Base-by-base conservation (phyloP, 2,329 filamentous ascomycete species). In the Chrysoporthe austroafricana region DNA sequence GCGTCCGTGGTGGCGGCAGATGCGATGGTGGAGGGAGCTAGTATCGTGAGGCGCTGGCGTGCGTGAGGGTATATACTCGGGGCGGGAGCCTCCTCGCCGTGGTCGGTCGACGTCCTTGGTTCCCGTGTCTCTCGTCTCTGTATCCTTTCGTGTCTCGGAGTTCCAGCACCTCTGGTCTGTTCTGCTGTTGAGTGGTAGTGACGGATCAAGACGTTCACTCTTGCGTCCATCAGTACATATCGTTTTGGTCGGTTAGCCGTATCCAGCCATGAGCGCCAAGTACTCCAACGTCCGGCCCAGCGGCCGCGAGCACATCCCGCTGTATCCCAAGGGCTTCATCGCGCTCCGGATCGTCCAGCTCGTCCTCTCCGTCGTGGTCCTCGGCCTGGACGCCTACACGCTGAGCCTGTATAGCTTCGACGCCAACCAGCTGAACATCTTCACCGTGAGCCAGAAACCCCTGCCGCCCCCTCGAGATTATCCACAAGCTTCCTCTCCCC, bases 321-420 rank as follows among this genome's bases (percentile, higher is more conserved):
- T 77, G 39, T 84, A 82, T 50, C 82, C 84, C 18, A 75, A 72
- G 50, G 78, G 78, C 26, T 83, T 83, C 73, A 78, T 82, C 44
- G 76, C 76, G 54, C 66, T 84, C 6, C 80, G 83, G 43, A 79
- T 83, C 44, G 71, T 82, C 65, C 82, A 85, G 73, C 76, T 85
- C 21, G 70, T 84, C 18, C 70, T 87, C 16, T 78, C 78, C 21
- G 64, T 87, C 48, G 69, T 82, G 46, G 76, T 83, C 39, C 74
- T 87, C 1, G 84, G 80, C 16, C 76, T 88, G 46, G 76, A 77
- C 32, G 83, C 80, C 8, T 87, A 84, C 70, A 79, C 81, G 11
- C 75, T 77, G 58, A 71, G 71, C 4, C 7, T 76, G 4, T 70
- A 74, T 3, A 71, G 81, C 1, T 82, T 81, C 52, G 66, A 73